Conservation (phyloP, 345 rosid genomes). For the Turnera subulata region DNA sequence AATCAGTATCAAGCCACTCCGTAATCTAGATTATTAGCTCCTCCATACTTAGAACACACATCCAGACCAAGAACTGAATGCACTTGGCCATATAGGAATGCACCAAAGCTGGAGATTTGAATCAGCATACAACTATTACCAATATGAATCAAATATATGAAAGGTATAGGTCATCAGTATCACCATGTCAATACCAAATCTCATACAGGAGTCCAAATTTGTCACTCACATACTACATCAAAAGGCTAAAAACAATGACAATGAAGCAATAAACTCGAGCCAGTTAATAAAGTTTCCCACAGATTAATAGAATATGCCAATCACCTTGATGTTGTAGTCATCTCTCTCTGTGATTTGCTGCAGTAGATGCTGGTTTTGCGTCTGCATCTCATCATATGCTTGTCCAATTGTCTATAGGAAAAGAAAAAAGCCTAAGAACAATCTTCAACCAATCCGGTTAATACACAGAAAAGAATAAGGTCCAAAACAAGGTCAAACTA, state of each 20-base stretch:
- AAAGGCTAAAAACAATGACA: too few relatives aligned
- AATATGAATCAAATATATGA: too few relatives aligned
- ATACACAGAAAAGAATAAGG: constrained; percentile 17
- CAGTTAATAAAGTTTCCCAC: neutral
- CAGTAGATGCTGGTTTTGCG: constrained; percentile 89
- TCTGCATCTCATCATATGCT: constrained; percentile 92
- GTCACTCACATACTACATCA: neutral
- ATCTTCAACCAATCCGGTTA: constrained; percentile 21
- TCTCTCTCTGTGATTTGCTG: constrained; percentile 95
- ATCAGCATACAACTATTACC: too few relatives aligned
- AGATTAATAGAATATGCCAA: neutral
- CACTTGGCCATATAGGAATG: too few relatives aligned
- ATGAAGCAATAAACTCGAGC: neutral
- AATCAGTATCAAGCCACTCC: too few relatives aligned
- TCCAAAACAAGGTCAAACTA: constrained; percentile 19
- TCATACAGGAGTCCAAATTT: neutral
- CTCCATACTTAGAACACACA: too few relatives aligned
- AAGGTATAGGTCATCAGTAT: too few relatives aligned
- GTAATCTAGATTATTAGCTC: too few relatives aligned
- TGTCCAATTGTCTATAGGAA: constrained; percentile 80
- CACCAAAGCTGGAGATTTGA: too few relatives aligned
- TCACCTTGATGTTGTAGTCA: constrained; percentile 97
- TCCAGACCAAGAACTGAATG: too few relatives aligned
- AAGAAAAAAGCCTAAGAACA: constrained; percentile 18
- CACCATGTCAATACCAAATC: neutral